Evolutionary conservation across 2,329 filamentous ascomycete genomes (phyloP), one percentile per base, ranked within the genome.

Genomic region (Aspergillus unguis): DNA sequence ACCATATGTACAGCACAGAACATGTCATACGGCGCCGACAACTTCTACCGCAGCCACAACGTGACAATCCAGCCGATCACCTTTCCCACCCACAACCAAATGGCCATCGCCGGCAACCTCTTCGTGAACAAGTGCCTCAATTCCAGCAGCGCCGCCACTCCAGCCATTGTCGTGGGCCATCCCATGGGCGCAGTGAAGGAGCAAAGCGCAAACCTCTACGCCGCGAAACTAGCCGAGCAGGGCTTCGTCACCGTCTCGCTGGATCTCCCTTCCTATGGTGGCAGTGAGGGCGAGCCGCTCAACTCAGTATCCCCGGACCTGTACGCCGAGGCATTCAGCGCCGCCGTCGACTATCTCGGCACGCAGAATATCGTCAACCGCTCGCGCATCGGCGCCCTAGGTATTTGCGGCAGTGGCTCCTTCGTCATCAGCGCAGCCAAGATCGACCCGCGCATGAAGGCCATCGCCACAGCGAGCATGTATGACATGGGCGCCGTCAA

Each of bases 401-500:
- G 64, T 3, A 62, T 68, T 48, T 68, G 64, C 51, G 65, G 53
- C 43, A 62, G 61, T 29, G 65, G 63, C 8, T 32, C 50, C 3
- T 65, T 60, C 31, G 31, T 61, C 6, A 65, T 73, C 55, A 68
- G 66, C 50, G 70, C 71, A 0, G 69, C 70, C 2, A 71, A 71
- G 52, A 64, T 71, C 11, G 60, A 62, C 37, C 50, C 53, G 2
- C 60, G 60, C 27, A 44, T 62, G 3, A 55, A 49, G 40, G 60
- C 58, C 36, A 55, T 61, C 23, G 58, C 57, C 2, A 60, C 60
- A 2, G 36, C 42, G 2, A 57, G 52, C 56, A 55, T 55, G 52
- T 54, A 53, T 45, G 45, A 57, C 45, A 57, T 57, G 54, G 58
- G 51, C n/a, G 44, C 37, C 7, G 45, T 38, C 23, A 50, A 17